Evolutionary conservation across 2,329 filamentous ascomycete genomes (phyloP).

Genomic region (Aspergillus neotritici): DNA sequence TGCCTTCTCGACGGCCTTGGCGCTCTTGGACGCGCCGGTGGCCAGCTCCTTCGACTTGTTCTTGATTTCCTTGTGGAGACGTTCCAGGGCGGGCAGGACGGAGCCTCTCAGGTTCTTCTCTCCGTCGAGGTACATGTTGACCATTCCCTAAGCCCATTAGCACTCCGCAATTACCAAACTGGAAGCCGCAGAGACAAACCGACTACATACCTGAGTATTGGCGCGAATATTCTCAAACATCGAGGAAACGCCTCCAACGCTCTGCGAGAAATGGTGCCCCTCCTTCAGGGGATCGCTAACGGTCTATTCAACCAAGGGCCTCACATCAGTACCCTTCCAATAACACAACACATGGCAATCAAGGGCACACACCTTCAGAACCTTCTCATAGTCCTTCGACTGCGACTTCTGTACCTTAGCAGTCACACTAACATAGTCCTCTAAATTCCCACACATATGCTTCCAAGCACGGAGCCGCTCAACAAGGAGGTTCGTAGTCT

Average conservation of each 20-base stretch:
- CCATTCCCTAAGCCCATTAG: conserved; percentile 56
- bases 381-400: conserved; percentile 91
- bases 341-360: not conserved
- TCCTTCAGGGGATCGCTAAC: conserved; percentile 81
- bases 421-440: conserved; percentile 79
- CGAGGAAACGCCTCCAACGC: conserved; percentile 76
- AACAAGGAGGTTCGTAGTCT: conserved; percentile 74
- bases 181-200: not conserved
- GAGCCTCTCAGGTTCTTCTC: conserved; percentile 83
- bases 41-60: conserved; percentile 87
- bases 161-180: not conserved
- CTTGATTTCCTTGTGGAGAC: conserved; percentile 94
- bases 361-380: conserved; percentile 62
- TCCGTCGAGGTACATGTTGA: conserved; percentile 84
- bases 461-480: conserved; percentile 95
- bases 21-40: conserved; percentile 71
- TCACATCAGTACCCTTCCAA: conserved; percentile 6
- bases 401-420: conserved; percentile 82
- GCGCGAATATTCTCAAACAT: conserved; percentile 91
- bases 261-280: conserved; percentile 88
- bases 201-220: conserved; percentile 65
- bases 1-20: conserved; percentile 88
- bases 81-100: conserved; percentile 81
- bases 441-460: conserved; percentile 82
- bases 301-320: conserved; percentile 49